These are phyloP conservation scores for Aureobasidium pullulans DNA, from an alignment of 2,329 filamentous ascomycete genomes.

Conservation along the genomic window DNA sequence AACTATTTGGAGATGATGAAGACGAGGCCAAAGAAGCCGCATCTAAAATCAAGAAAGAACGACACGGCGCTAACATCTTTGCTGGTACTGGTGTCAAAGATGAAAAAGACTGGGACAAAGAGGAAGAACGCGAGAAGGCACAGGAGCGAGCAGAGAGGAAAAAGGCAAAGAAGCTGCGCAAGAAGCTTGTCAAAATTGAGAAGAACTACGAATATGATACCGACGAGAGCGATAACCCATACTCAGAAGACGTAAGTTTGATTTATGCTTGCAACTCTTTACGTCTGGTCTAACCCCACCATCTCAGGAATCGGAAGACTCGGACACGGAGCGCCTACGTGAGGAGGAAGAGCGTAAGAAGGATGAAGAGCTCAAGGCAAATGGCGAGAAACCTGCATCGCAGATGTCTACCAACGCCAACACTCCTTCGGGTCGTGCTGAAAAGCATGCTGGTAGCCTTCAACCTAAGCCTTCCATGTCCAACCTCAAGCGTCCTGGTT, in stretches of 20 bases:
- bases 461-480: constrained; percentile 43
- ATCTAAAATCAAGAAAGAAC: constrained; percentile 63
- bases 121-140: constrained; percentile 58
- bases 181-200: constrained; percentile 76
- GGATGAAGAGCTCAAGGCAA: constrained; percentile 41
- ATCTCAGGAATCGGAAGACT: constrained; percentile 50
- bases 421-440: constrained; percentile 53
- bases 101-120: constrained; percentile 51
- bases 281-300: not conserved
- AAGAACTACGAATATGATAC: constrained; percentile 80
- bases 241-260: constrained; percentile 13
- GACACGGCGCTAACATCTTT: constrained; percentile 82
- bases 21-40: constrained; percentile 58
- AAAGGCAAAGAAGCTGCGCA: constrained; percentile 69
- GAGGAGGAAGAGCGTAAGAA: constrained; percentile 52
- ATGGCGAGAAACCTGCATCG: constrained; percentile 34
- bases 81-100: constrained; percentile 45
- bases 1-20: constrained; percentile 77
- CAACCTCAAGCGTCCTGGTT: constrained; percentile 72
- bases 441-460: constrained; percentile 44
- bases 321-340: constrained; percentile 56
- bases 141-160: constrained; percentile 63
- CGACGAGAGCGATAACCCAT: constrained; percentile 35
- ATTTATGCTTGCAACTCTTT: constrained; percentile 13
- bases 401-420: constrained; percentile 60